Evolutionary conservation across 73 alveolate species (phyloP).

Genomic region (Paramecium octaurelia): DNA sequence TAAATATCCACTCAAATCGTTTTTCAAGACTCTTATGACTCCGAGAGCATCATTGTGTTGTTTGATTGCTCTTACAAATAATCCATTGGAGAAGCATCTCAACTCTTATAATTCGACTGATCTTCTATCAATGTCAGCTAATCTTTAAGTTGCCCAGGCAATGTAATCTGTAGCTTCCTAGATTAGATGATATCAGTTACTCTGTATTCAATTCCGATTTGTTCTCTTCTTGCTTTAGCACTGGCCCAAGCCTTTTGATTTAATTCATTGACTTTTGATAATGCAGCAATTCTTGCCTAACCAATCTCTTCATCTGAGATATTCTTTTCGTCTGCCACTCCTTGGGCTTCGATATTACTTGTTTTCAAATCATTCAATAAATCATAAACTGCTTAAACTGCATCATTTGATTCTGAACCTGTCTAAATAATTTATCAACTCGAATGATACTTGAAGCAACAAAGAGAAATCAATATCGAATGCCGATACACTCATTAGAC

Average conservation of each 20-base stretch:
- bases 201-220: slow-evolving; percentile 28
- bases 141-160: slow-evolving; percentile 42
- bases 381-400: slow-evolving; percentile 44
- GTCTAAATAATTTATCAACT: background rate
- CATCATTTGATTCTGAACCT: slow-evolving; percentile 48
- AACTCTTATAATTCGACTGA: slow-evolving; percentile 37
- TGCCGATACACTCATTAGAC: background rate
- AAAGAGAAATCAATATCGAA: background rate
- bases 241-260: slow-evolving; percentile 22
- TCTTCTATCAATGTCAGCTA: slow-evolving; percentile 48
- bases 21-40: slow-evolving; percentile 8
- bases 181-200: background rate
- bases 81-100: slow-evolving; percentile 38
- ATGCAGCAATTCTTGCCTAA: slow-evolving; percentile 16
- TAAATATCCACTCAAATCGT: slow-evolving; percentile 27
- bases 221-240: slow-evolving; percentile 35
- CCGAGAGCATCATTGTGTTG: slow-evolving; percentile 29
- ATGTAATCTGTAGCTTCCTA: slow-evolving; percentile 38
- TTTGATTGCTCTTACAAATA: slow-evolving; percentile 25
- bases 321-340: slow-evolving; percentile 26
- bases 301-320: slow-evolving; percentile 42
- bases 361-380: slow-evolving; percentile 45
- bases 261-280: slow-evolving; percentile 26
- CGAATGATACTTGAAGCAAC: background rate
- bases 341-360: slow-evolving; percentile 28